Conservation (phyloP, 1,284 basidiomycete species). For the Ceratorhiza oryzae-sativae region DNA sequence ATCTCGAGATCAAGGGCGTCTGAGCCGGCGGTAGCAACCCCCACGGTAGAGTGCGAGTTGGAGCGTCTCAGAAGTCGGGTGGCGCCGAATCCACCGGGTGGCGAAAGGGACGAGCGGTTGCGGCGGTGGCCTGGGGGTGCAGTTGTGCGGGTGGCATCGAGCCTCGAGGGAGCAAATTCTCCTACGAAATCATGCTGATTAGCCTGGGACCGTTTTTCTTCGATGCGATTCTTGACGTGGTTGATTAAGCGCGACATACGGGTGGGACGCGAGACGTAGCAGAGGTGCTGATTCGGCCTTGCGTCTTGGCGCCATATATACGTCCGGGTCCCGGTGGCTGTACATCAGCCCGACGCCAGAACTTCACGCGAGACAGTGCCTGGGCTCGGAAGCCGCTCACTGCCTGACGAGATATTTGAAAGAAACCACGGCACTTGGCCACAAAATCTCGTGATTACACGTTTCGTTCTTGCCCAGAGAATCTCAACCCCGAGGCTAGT, state of each 20-base stretch:
- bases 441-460: not conserved
- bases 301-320: not conserved
- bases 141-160: conserved; percentile 10
- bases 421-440: not conserved
- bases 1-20: conserved; percentile 43
- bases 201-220: not conserved
- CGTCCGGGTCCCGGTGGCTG: conserved; percentile 9
- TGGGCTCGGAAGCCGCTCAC: not conserved
- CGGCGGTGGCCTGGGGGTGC: not conserved
- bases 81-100: conserved; percentile 16
- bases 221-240: conserved; percentile 9
- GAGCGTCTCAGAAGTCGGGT: conserved; percentile 5
- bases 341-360: not conserved
- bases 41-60: conserved; percentile 35
- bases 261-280: not conserved
- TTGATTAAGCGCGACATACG: conserved; percentile 19
- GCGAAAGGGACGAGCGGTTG: conserved; percentile 40
- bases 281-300: not conserved
- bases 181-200: conserved; percentile 21
- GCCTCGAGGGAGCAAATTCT: conserved; percentile 29
- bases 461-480: not conserved
- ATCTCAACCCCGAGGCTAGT: too few relatives aligned
- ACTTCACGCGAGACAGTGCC: conserved; percentile 1
- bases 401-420: not conserved
- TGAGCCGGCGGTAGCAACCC: conserved; percentile 39